Percentiles rank a stretch among this genome's conserved stretches.
phyloP scores from a whole-genome alignment of 2,329 filamentous ascomycete species.

The Trichophyton schoenleinii region DNA sequence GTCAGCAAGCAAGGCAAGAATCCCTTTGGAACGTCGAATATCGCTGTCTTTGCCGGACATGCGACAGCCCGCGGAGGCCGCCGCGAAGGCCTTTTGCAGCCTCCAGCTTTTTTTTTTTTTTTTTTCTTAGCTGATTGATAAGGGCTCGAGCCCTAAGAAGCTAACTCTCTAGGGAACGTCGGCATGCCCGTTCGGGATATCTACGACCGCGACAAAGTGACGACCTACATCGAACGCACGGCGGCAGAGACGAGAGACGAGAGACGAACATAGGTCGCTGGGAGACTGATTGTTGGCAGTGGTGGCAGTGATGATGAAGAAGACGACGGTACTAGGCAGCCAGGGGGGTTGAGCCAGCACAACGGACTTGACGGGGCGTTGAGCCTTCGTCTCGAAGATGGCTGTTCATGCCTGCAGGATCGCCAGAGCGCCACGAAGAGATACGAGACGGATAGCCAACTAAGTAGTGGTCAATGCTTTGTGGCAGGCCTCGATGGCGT shows the following conservation, averaged over 20 bases:
- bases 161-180: not conserved
- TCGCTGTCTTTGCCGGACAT: not conserved
- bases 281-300: not conserved
- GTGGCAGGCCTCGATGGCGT: not conserved
- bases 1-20: not conserved
- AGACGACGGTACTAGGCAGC: not conserved
- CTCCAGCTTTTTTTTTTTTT: not conserved
- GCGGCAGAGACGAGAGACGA: no score
- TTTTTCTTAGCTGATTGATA: slow-evolving; percentile 1
- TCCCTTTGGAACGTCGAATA: not conserved
- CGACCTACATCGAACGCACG: not conserved
- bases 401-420: not conserved
- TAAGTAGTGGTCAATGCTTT: slow-evolving; percentile 4
- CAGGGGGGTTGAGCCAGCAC: not conserved
- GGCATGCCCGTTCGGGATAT: not conserved
- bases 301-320: not conserved
- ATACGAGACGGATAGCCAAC: not conserved
- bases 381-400: not conserved
- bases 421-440: not conserved
- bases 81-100: not conserved
- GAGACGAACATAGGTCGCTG: not conserved
- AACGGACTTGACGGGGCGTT: not conserved
- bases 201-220: not conserved
- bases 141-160: slow-evolving; percentile 3
- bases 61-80: not conserved